Conservation (phyloP, 345 rosid species). For the Hypericum perforatum region DNA sequence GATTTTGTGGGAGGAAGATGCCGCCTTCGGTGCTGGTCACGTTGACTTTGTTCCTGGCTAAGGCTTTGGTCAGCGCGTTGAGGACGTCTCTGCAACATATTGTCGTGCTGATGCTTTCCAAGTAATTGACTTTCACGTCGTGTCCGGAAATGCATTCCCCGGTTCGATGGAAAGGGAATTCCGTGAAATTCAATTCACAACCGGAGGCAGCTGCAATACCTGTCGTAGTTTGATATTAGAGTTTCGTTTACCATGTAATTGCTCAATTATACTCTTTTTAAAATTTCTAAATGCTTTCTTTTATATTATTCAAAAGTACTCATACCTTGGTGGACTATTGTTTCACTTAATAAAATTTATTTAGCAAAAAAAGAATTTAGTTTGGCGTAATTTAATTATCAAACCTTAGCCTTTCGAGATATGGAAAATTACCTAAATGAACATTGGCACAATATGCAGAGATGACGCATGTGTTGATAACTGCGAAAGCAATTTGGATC, state of each 20-base stretch:
- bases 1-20: constrained; percentile 23
- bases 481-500: constrained; percentile 15
- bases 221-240: too few species aligned
- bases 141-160: constrained; percentile 29
- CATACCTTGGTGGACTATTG: too few species aligned
- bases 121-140: constrained; percentile 14
- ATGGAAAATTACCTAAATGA: constrained; percentile 14
- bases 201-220: constrained; percentile 3
- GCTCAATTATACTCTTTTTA: too few species aligned
- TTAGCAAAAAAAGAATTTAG: too few species aligned
- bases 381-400: too few species aligned
- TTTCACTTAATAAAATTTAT: too few species aligned
- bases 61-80: constrained; percentile 22
- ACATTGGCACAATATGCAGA: neutral
- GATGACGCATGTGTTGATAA: constrained; percentile 7
- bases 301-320: too few species aligned
- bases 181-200: constrained; percentile 23
- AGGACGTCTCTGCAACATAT: constrained; percentile 44
- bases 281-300: too few species aligned
- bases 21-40: neutral
- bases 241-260: too few species aligned
- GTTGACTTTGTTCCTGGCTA: constrained; percentile 24
- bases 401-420: neutral
- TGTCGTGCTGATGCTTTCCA: constrained; percentile 27
- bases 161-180: constrained; percentile 33